Conservation (phyloP, 306 rosid species). For the cucumber (Cucumis sativus) region Cucumber_9930_V3 NC_026660.2:5251001-5251500, state of each 20-base stretch:
- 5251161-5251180: conserved; percentile 54
- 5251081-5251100: not conserved
- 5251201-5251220: conserved; percentile 80
- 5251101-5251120: conserved; percentile 7
- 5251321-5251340: conserved; percentile 85
- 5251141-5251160: conserved; percentile 9
- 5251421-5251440: conserved; percentile 88
- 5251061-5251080: conserved; percentile 6
- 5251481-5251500: conserved; percentile 90
- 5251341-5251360: conserved; percentile 83
- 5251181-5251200: conserved; percentile 84
- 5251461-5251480: conserved; percentile 92
- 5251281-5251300: conserved; percentile 81
- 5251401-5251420: conserved; percentile 75
- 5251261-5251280: conserved; percentile 73
- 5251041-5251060: conserved; percentile 4
- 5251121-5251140: conserved; percentile 4
- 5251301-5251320: conserved; percentile 94
- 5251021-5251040: not conserved
- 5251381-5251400: conserved; percentile 85
- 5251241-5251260: conserved; percentile 92
- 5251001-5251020: not conserved
- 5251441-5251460: conserved; percentile 75
- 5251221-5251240: conserved; percentile 81
- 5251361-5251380: conserved; percentile 81